Evolutionary conservation across 169 alveolate genomes (phyloP), one percentile per base, ranked within the genome.

Genomic region (Cryptosporidium tyzzeri): DNA sequence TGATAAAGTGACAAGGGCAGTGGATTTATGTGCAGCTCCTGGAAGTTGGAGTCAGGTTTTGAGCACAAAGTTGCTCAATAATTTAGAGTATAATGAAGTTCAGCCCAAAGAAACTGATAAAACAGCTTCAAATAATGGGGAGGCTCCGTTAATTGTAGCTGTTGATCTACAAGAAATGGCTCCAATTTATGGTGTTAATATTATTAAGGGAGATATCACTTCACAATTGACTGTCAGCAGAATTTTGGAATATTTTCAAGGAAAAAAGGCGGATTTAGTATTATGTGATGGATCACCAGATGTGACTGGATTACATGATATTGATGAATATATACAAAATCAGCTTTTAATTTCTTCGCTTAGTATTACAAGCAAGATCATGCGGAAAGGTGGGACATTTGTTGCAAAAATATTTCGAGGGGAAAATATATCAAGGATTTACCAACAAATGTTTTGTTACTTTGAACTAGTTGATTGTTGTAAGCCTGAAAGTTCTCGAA

Each of bases 261-360:
- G 70, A 2, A 71, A 92, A 61, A 92, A 93, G 70, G 98, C 99
- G 0, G 98, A 98, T 69, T 91, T 98, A 41, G 97, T 98, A 37
- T 95, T 98, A 21, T 96, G 99, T 85, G 99, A 98, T 94, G 99
- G 99, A 2, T 99, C 99, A 7, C 99, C 99, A 4, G 99, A 98
- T 87, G 98, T 98, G 3, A 96, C 99, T 33, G 99, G 99, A 18
- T 95, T 97, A 92, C 94, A 92, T n/a, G 95, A 91, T 51, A 75
- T 93, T n/a, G 95, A 93, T 48, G 94, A 95, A 75, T 96, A 92
- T 92, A 95, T 97, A 62, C 98, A 98, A 93, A 95, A 97, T 37
- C 97, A 97, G 91, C 95, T 98, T 55, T 97, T 98, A 51, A 92
- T 97, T 21, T 97, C 99, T 48, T 97, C 99, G 31, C 87, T 97